Evolutionary conservation across 805 yeast species (phyloP).

Genomic region (Candida insectorum): DNA sequence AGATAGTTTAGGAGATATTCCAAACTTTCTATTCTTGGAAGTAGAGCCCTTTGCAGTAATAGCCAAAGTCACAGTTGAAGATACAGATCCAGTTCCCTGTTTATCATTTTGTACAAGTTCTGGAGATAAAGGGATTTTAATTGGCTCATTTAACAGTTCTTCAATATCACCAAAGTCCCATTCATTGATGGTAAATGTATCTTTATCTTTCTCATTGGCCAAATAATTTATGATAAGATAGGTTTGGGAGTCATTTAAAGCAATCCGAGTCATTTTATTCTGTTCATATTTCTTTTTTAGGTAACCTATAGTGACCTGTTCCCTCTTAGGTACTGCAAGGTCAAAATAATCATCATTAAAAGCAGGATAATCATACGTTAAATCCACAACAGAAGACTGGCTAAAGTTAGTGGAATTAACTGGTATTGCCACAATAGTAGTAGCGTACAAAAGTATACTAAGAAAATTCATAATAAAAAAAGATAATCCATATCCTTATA

Average conservation of each 20-base stretch:
- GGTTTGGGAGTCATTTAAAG: constrained; percentile 4
- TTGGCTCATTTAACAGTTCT: not conserved
- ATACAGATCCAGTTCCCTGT: constrained; percentile 10
- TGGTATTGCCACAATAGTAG: too few species aligned
- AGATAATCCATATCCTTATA: too few species aligned
- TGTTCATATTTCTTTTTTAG: not conserved
- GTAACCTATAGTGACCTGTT: constrained; percentile 2
- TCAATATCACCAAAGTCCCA: constrained; percentile 8
- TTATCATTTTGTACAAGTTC: constrained; percentile 4
- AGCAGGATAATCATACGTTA: constrained; percentile 3
- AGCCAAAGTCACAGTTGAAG: constrained; percentile 1
- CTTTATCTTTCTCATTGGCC: not conserved
- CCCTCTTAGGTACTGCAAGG: constrained; percentile 1
- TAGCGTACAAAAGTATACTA: too few species aligned
- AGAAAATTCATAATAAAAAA: too few species aligned
- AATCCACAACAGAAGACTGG: constrained; percentile 4
- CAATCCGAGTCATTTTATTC: constrained; percentile 1
- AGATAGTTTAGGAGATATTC: constrained; percentile 2
- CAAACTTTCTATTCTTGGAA: constrained; percentile 1
- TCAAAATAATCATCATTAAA: constrained; percentile 5
- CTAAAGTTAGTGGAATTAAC: too few species aligned
- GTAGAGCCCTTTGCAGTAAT: constrained; percentile 2
- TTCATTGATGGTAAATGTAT: constrained; percentile 4
- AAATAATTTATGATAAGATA: constrained; percentile 1
- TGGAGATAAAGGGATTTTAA: constrained; percentile 6